Base-by-base conservation (phyloP, 78 protist genomes). In the Andalucia godoyi region DNA sequence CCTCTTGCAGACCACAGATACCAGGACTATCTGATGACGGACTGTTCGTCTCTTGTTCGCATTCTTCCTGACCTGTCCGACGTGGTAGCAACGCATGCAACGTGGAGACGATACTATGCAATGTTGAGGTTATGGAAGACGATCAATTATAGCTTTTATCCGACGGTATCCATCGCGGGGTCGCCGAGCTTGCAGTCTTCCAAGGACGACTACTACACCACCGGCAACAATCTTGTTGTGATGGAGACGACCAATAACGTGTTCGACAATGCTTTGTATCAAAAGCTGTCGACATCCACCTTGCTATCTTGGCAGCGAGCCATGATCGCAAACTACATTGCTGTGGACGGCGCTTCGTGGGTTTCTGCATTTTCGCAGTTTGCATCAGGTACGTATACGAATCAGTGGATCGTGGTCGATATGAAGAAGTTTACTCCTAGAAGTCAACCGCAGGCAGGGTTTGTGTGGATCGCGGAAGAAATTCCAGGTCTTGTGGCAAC, bases 351-450 rank as follows among this genome's bases (percentile, higher is more conserved):
- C 36, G 3, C 45, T 37, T 18, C 49, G 29, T 78, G 83, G 77
- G 5, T 25, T 25, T 10, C 21, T 13, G 4, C 51, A 12, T 61
- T 63, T 34, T 23, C 36, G 21, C 52, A n/a, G 29, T 50, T 77
- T 33, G 77, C 76, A 54, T 59, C 76, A 49, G 91, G 91, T 41
- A 85, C 91, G 40, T 85, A 85, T 42, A 45, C 54, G 55, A 80
- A 77, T 50, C 91, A 85, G 67, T 85, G 82, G 82, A 80, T 85
- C 70, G 64, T 77, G 4, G 34, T 81, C 40, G 84, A 85, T 30
- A 57, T 67, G 52, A 88, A 81, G n/a, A n/a, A n/a, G n/a, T n/a
- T n/a, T n/a, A n/a, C n/a, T n/a, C n/a, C n/a, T n/a, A n/a, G n/a
- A n/a, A n/a, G n/a, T n/a, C n/a, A n/a, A n/a, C n/a, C n/a, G n/a